These are phyloP conservation scores for Hypericum androsaemum DNA, from an alignment of 345 rosid species.

Conservation along the genomic window DNA sequence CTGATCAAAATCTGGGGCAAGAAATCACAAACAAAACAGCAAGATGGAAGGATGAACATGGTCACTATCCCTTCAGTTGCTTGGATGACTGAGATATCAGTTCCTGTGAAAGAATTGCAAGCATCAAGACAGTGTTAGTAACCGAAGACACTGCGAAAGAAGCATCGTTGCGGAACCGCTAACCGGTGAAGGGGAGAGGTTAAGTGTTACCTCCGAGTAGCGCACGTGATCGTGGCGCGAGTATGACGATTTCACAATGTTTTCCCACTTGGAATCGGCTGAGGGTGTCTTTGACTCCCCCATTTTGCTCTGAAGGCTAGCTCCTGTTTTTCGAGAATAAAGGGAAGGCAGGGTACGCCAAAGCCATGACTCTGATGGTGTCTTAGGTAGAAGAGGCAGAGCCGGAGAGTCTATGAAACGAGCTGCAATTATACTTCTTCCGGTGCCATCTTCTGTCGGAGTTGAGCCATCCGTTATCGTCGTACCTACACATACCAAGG, in stretches of 20 bases:
- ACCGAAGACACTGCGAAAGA: not conserved
- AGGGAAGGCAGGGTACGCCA: slow-evolving; percentile 59
- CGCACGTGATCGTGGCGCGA: slow-evolving; percentile 69
- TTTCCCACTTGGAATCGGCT: slow-evolving; percentile 73
- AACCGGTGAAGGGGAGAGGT: not conserved
- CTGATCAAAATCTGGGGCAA: slow-evolving; percentile 2
- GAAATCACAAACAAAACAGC: slow-evolving; percentile 8
- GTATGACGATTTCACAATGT: slow-evolving; percentile 75
- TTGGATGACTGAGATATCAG: slow-evolving; percentile 40
- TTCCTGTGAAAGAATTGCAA: slow-evolving; percentile 39
- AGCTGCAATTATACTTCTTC: slow-evolving; percentile 10
- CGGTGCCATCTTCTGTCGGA: slow-evolving; percentile 18
- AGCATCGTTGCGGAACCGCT: too few relatives aligned
- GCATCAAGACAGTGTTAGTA: not conserved
- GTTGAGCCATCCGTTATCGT: slow-evolving; percentile 17
- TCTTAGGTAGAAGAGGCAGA: slow-evolving; percentile 60
- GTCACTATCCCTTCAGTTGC: slow-evolving; percentile 32
- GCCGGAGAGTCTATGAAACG: slow-evolving; percentile 20
- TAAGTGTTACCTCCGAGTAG: slow-evolving; percentile 61
- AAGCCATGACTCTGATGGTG: slow-evolving; percentile 94
- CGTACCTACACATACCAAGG: slow-evolving; percentile 22
- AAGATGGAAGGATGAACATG: slow-evolving; percentile 6
- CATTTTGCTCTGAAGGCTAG: slow-evolving; percentile 31
- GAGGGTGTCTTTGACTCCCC: slow-evolving; percentile 24
- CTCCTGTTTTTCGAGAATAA: slow-evolving; percentile 26